A percentile compares a stretch with the other conserved stretches of the same genome.
These are phyloP conservation scores for Rhodotorula glutinis DNA, from an alignment of 1,284 basidiomycete species.

Conservation along the genomic window DNA sequence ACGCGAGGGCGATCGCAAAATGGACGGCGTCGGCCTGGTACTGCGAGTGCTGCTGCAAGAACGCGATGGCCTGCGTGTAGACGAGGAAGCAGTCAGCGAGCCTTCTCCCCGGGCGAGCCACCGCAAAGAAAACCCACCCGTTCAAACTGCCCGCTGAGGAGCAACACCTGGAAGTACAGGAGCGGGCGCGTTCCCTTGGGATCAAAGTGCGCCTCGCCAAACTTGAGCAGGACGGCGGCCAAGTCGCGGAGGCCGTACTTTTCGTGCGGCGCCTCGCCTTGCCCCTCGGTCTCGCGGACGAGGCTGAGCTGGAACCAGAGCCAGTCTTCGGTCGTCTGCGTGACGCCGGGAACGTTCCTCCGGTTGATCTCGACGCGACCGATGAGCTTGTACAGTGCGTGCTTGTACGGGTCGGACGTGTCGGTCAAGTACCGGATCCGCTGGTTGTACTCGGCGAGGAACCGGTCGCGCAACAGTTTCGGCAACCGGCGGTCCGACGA, in stretches of 20 bases:
- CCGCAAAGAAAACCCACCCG: conserved; percentile 56
- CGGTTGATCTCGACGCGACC: conserved; percentile 83
- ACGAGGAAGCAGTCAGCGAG: not conserved
- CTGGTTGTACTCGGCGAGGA: conserved; percentile 84
- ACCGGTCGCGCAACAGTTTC: conserved; percentile 74
- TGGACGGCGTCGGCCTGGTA: conserved; percentile 93
- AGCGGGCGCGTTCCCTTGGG: conserved; percentile 61
- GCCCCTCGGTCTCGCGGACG: conserved; percentile 51
- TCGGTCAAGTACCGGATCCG: conserved; percentile 78
- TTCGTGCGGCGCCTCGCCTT: conserved; percentile 59
- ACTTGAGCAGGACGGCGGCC: conserved; percentile 74
- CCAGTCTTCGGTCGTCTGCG: conserved; percentile 94
- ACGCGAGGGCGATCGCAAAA: conserved; percentile 83
- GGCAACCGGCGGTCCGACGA: conserved; percentile 72
- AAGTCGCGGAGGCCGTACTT: conserved; percentile 72
- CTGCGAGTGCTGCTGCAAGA: conserved; percentile 81
- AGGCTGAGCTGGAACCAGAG: conserved; percentile 94
- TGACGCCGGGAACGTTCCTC: conserved; percentile 77
- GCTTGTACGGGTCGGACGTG: conserved; percentile 79
- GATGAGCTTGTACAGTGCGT: conserved; percentile 91
- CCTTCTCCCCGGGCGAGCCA: too few relatives aligned
- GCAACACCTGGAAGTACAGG: conserved; percentile 82
- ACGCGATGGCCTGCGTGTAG: conserved; percentile 68
- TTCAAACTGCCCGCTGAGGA: conserved; percentile 94
- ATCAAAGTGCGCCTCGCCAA: conserved; percentile 90